Conservation (phyloP, 192 early-diverging fungal species). For the Diversispora epigaea region DNA sequence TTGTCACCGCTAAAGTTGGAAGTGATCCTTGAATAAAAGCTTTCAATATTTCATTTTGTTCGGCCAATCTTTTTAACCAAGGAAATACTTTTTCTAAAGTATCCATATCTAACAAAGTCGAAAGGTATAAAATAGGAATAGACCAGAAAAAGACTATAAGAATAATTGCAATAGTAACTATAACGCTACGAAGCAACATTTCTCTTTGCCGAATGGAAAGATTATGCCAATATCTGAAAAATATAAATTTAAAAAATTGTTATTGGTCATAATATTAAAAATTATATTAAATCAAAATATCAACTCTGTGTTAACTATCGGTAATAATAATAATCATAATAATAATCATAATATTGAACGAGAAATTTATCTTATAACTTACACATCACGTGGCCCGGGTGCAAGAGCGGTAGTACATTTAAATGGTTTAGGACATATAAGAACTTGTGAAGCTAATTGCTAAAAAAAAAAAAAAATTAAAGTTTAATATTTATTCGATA, state of each 20-base stretch:
- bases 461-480: slow-evolving; percentile 34
- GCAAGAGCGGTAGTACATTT: slow-evolving; percentile 60
- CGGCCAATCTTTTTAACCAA: slow-evolving; percentile 51
- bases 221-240: slow-evolving; percentile 61
- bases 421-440: slow-evolving; percentile 65
- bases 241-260: neutral
- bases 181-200: slow-evolving; percentile 49
- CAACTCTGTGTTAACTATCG: neutral
- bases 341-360: neutral
- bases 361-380: slow-evolving; percentile 1
- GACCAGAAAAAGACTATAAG: slow-evolving; percentile 77
- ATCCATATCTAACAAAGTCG: slow-evolving; percentile 64
- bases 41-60: slow-evolving; percentile 53
- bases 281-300: neutral
- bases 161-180: slow-evolving; percentile 56
- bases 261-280: neutral
- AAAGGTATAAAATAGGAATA: slow-evolving; percentile 65
- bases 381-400: slow-evolving; percentile 74
- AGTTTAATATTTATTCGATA: neutral
- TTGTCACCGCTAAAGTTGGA: slow-evolving; percentile 68
- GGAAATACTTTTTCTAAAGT: slow-evolving; percentile 63
- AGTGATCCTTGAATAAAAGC: slow-evolving; percentile 64
- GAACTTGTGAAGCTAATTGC: slow-evolving; percentile 65
- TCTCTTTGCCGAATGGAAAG: slow-evolving; percentile 61
- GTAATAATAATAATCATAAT: neutral